Base-by-base conservation (phyloP, 805 yeast species). In the Schwanniomyces polymorphus region DNA sequence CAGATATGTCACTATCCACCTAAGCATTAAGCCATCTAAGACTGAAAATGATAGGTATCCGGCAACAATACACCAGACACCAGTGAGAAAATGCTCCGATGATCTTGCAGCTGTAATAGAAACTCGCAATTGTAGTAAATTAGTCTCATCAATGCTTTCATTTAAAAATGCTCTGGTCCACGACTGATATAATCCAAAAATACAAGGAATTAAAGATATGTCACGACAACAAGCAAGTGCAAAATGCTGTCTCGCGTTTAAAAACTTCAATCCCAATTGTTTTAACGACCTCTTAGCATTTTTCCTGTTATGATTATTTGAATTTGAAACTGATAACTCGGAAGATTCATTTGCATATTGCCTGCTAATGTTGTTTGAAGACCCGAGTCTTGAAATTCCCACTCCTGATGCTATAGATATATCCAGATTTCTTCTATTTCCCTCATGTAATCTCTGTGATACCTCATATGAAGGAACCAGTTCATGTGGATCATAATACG, bases 1-100 rank as follows among this genome's bases (percentile, higher is more conserved):
- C 47, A 91, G 86, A 64, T 92, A 92, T 38, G 86, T 89, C 38
- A 91, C 95, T 25, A 92, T 88, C 96, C 98, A 92, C 38, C 98
- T 76, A 26, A 90, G 86, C 85, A 91, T 89, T 41, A 92, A 72
- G 0, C 97, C 94, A 60, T 91, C 97, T 28, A 92, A 70, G 3
- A 89, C 88, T 1, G 91, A 83, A 65, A 85, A 90, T 7, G 95
- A 84, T 50, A 92, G 72, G 59, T 89, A 90, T 2, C 90, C 90
- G 1, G 96, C 82, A 8, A 92, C 98, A 4, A 87, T 59, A 63
- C 97, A 89, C 98, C 98, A 92, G n/a, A 92, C 64, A 0, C 91
- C 91, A 4, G 96, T 86, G 49, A 91, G 69, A 49, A 90, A 75
- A 56, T 85, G 86, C 60, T 91, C 97, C 0, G 91, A 82, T 0